phyloP scores from a whole-genome alignment of 2,329 filamentous ascomycete species.

The Alternaria novae-zelandiae region DNA sequence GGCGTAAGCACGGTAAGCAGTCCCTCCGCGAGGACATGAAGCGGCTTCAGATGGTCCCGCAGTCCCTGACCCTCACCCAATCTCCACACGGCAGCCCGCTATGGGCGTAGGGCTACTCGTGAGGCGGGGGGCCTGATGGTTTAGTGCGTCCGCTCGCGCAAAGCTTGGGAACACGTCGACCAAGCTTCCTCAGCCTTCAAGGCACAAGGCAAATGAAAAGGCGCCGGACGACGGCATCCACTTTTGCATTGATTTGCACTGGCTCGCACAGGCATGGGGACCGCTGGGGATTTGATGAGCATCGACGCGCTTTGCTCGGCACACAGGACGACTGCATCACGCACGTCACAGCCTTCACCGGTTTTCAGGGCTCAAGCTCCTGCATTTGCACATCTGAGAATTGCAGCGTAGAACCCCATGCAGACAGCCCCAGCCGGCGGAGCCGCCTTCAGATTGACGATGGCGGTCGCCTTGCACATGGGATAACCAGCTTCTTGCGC shows the following conservation, averaged over 20 bases:
- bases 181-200: constrained; percentile 33
- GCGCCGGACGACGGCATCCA: constrained; percentile 6
- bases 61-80: constrained; percentile 29
- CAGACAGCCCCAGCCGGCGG: constrained; percentile 23
- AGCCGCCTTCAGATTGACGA: constrained; percentile 28
- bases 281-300: constrained; percentile 14
- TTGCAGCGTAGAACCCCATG: constrained; percentile 1
- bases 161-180: constrained; percentile 42
- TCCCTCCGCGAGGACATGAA: constrained; percentile 36
- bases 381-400: constrained; percentile 12
- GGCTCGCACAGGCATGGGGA: constrained; percentile 2
- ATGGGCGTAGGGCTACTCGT: constrained; percentile 30
- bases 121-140: constrained; percentile 34
- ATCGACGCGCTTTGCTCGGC: constrained; percentile 14
- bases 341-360: constrained; percentile 24
- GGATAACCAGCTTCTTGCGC: constrained; percentile 18
- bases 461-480: constrained; percentile 16
- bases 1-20: constrained; percentile 44
- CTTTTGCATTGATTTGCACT: constrained; percentile 9
- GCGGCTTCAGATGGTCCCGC: constrained; percentile 31
- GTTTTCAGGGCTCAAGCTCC: constrained; percentile 18
- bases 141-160: constrained; percentile 25
- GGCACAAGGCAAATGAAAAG: constrained; percentile 20
- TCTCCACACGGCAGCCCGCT: constrained; percentile 44
- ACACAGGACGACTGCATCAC: constrained; percentile 14